Evolutionary conservation across 495 filamentous ascomycete species (phyloP).

Genomic region (Xylaria sp.): DNA sequence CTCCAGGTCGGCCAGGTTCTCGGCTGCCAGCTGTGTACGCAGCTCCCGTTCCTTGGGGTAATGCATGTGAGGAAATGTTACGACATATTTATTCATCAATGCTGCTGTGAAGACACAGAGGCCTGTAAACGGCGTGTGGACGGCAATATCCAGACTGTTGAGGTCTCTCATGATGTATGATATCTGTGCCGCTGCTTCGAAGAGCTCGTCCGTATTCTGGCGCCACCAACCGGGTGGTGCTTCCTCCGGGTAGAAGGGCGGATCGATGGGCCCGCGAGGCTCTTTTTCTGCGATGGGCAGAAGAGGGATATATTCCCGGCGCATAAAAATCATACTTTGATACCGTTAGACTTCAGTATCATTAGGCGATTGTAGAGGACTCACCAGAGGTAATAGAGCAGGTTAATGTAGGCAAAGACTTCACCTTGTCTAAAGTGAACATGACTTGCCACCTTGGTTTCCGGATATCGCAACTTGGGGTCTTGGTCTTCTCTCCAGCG

Average conservation of each 20-base stretch:
- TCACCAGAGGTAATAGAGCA: conserved; percentile 22
- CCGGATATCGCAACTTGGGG: conserved; percentile 17
- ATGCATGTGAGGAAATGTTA: conserved; percentile 23
- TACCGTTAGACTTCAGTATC: neutral
- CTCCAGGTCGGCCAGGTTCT: conserved; percentile 25
- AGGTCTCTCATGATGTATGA: conserved; percentile 24
- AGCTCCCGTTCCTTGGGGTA: conserved; percentile 13
- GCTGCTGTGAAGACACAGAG: conserved; percentile 28
- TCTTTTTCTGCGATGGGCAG: conserved; percentile 21
- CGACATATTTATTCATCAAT: conserved; percentile 23
- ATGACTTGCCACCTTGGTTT: conserved; percentile 15
- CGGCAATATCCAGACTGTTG: neutral
- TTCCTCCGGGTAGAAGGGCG: conserved; percentile 14
- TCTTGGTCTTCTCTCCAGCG: conserved; percentile 22
- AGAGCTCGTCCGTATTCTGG: conserved; percentile 18
- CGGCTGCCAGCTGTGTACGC: conserved; percentile 11
- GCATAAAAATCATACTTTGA: conserved; percentile 13
- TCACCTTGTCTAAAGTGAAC: conserved; percentile 24
- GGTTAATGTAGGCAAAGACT: conserved; percentile 25
- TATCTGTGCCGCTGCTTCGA: conserved; percentile 21
- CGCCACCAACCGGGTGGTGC: conserved; percentile 24
- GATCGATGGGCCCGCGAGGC: conserved; percentile 15
- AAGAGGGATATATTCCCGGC: conserved; percentile 19
- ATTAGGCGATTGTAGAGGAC: neutral
- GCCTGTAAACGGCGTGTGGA: conserved; percentile 20